Percentiles rank a stretch among this genome's conserved stretches.
Conservation (phyloP, 345 rosid genomes). For the Populus ilicifolia region DNA sequence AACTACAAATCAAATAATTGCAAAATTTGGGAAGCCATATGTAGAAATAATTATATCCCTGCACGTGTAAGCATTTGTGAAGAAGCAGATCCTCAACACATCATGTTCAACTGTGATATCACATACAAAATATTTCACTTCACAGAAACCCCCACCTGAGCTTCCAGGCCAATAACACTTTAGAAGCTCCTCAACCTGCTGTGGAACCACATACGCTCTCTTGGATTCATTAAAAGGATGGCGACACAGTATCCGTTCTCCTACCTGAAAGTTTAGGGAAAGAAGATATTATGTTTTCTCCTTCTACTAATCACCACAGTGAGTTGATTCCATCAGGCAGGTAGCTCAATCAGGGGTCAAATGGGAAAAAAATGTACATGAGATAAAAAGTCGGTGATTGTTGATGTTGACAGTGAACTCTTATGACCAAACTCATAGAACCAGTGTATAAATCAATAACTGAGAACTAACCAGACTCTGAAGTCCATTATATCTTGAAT, state of each 20-base stretch:
- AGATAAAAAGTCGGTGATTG: neutral
- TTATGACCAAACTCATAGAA: neutral
- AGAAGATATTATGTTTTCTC: neutral
- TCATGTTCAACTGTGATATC: neutral
- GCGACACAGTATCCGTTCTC: conserved; percentile 84
- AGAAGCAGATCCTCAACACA: neutral
- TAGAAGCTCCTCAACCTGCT: conserved; percentile 81
- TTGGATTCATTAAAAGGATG: conserved; percentile 96
- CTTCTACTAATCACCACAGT: neutral
- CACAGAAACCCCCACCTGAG: conserved; percentile 49
- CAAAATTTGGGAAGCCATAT: too few species aligned
- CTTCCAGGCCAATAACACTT: conserved; percentile 89
- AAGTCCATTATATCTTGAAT: neutral
- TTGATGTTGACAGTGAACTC: neutral
- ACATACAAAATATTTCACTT: neutral
- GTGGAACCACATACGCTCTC: conserved; percentile 92
- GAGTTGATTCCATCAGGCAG: neutral
- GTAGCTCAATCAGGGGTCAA: neutral
- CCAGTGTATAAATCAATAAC: neutral
- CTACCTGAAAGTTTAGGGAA: conserved; percentile 44
- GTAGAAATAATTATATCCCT: neutral
- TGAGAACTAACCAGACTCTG: neutral
- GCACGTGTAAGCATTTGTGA: neutral
- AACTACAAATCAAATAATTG: neutral
- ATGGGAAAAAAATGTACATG: neutral